Conservation (phyloP, 2,329 filamentous ascomycete genomes). For the Sclerotinia spermophila region DNA sequence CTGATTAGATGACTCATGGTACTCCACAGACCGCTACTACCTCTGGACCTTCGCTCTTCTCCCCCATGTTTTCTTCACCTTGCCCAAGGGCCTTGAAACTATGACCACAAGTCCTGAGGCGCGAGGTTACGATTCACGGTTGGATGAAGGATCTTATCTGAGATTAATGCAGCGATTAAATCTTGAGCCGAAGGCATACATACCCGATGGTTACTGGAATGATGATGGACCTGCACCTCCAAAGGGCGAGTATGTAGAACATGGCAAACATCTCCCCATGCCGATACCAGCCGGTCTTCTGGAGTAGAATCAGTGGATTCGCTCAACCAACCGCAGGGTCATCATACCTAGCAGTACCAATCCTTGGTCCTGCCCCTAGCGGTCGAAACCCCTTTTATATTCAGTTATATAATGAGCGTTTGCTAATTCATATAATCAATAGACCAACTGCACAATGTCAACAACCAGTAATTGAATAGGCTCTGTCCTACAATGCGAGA, state of each 20-base stretch:
- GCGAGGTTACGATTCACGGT: background rate
- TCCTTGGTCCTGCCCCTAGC: background rate
- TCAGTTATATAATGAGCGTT: background rate
- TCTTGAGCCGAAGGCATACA: background rate
- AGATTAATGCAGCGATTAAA: constrained; percentile 4
- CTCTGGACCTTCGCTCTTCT: background rate
- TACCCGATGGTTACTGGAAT: background rate
- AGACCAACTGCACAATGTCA: background rate
- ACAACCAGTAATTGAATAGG: background rate
- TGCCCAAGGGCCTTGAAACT: background rate
- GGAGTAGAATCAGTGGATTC: too few relatives aligned
- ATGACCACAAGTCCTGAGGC: background rate
- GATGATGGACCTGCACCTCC: background rate
- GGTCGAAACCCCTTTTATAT: background rate
- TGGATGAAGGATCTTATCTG: background rate
- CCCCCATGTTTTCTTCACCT: background rate
- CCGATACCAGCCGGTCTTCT: too few relatives aligned
- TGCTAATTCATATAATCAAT: background rate
- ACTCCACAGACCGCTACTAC: background rate
- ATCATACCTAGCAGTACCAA: background rate
- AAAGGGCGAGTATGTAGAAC: background rate
- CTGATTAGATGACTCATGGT: background rate
- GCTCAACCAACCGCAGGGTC: background rate
- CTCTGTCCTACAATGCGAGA: background rate
- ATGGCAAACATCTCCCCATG: background rate